Evolutionary conservation across 2,329 filamentous ascomycete genomes (phyloP).

Genomic region (Fusarium haematococcum): DNA sequence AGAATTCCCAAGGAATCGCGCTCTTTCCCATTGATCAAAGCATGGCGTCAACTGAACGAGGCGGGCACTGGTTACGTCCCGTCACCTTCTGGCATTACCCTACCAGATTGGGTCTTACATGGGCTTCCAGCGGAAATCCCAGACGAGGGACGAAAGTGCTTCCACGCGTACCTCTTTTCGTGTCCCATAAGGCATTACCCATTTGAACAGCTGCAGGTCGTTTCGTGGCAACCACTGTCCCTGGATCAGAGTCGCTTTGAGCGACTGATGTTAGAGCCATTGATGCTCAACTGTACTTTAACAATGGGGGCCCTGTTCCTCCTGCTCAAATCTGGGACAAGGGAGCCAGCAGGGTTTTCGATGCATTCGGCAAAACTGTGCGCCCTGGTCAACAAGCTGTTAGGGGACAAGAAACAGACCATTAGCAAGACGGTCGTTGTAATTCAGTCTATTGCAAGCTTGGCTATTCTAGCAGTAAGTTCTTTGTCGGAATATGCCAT

Average conservation of each 20-base stretch:
- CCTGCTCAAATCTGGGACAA: neutral
- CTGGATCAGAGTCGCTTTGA: conserved; percentile 5
- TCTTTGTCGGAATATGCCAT: accelerated
- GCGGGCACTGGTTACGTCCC: neutral
- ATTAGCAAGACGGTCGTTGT: neutral
- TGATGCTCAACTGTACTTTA: neutral
- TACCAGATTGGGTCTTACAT: conserved; percentile 11
- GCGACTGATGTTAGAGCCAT: neutral
- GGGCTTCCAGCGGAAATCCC: neutral
- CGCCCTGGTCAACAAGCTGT: conserved; percentile 44
- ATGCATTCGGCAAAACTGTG: conserved; percentile 15
- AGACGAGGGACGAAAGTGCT: conserved; percentile 6
- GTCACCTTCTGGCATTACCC: neutral
- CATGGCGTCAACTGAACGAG: conserved; percentile 5
- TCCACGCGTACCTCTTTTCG: conserved; percentile 7
- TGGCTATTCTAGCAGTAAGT: conserved; percentile 7
- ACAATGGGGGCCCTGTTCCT: conserved; percentile 12
- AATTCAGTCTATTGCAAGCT: conserved; percentile 10
- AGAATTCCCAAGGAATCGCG: neutral
- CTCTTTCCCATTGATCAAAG: neutral
- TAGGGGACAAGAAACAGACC: neutral
- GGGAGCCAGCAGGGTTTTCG: neutral
- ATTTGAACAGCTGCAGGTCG: conserved; percentile 10
- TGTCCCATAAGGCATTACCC: conserved; percentile 8
- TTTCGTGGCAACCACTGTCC: conserved; percentile 3